Conservation (phyloP, 305 asterid species). For the Fraxinus albicans region DNA sequence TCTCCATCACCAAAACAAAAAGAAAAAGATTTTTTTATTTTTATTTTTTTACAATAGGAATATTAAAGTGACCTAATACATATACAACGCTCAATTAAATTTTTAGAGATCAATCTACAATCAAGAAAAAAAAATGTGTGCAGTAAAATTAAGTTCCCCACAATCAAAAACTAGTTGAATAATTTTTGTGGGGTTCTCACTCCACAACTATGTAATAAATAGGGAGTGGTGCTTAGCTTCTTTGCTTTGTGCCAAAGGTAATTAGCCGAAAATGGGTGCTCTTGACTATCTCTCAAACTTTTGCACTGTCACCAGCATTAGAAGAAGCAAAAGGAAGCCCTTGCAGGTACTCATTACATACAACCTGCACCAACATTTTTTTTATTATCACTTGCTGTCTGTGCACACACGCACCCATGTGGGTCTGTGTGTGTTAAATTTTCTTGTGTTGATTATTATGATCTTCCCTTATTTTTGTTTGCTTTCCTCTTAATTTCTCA, state of each 20-base stretch:
- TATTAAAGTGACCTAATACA: too few relatives aligned
- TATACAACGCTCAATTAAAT: too few relatives aligned
- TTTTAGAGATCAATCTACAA: not conserved
- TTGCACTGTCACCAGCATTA: slow-evolving; percentile 64
- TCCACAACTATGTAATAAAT: slow-evolving; percentile 24
- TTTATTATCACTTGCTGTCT: not conserved
- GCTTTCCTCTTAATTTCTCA: slow-evolving; percentile 14
- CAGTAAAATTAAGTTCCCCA: not conserved
- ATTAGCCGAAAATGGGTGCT: slow-evolving; percentile 64
- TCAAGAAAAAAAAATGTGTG: not conserved
- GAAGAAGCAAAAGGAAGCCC: slow-evolving; percentile 68
- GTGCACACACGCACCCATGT: slow-evolving; percentile 21
- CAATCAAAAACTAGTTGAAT: not conserved
- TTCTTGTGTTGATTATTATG: not conserved
- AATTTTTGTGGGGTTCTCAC: not conserved
- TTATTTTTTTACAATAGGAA: too few relatives aligned
- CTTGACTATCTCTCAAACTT: slow-evolving; percentile 85
- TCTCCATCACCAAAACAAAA: too few relatives aligned
- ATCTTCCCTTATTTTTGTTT: not conserved
- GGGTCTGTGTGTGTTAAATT: not conserved
- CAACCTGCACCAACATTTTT: not conserved
- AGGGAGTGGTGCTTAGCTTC: slow-evolving; percentile 11
- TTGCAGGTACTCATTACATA: slow-evolving; percentile 59
- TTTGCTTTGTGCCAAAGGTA: slow-evolving; percentile 28
- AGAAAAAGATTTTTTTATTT: too few relatives aligned